phyloP scores from a whole-genome alignment of 352 stramenopile genomes.

The Phytophthora nicotianae region DNA sequence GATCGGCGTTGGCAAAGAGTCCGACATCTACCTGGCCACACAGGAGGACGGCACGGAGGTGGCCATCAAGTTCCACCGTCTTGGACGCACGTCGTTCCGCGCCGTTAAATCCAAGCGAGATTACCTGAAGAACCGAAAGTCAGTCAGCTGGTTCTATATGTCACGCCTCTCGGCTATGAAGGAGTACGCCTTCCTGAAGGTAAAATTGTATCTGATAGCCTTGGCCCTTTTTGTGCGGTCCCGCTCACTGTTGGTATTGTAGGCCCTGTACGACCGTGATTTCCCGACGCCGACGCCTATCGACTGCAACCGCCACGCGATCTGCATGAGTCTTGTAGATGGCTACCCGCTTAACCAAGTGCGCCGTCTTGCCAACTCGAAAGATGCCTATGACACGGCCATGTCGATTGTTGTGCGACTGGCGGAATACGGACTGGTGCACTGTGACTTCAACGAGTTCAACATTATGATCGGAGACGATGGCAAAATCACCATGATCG shows the following conservation, averaged over 20 bases:
- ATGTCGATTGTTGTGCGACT: constrained; percentile 97
- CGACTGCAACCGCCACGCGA: constrained; percentile 97
- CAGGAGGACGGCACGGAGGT: constrained; percentile 95
- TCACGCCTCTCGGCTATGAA: constrained; percentile 98
- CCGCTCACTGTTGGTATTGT: constrained; percentile 8
- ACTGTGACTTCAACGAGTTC: constrained; percentile 99
- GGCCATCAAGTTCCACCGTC: constrained; percentile 99
- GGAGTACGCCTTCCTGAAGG: constrained; percentile 99
- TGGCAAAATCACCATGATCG: constrained; percentile 98
- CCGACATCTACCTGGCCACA: constrained; percentile 97
- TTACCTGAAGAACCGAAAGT: constrained; percentile 97
- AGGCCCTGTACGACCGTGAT: constrained; percentile 93
- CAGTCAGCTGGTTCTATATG: constrained; percentile 99
- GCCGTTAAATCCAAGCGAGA: constrained; percentile 98
- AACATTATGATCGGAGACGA: constrained; percentile 98
- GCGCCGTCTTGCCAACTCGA: constrained; percentile 90
- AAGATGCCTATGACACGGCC: constrained; percentile 94
- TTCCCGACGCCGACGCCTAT: constrained; percentile 98
- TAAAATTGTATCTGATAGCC: constrained; percentile 13
- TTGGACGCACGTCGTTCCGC: constrained; percentile 98
- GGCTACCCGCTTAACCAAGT: constrained; percentile 97
- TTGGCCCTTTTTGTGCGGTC: not conserved
- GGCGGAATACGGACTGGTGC: constrained; percentile 97
- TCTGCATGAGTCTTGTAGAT: constrained; percentile 97
- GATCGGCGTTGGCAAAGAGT: constrained; percentile 99